Evolutionary conservation across 2,329 filamentous ascomycete genomes (phyloP), one percentile per base, ranked within the genome.

Genomic region (Colletotrichum musae): DNA sequence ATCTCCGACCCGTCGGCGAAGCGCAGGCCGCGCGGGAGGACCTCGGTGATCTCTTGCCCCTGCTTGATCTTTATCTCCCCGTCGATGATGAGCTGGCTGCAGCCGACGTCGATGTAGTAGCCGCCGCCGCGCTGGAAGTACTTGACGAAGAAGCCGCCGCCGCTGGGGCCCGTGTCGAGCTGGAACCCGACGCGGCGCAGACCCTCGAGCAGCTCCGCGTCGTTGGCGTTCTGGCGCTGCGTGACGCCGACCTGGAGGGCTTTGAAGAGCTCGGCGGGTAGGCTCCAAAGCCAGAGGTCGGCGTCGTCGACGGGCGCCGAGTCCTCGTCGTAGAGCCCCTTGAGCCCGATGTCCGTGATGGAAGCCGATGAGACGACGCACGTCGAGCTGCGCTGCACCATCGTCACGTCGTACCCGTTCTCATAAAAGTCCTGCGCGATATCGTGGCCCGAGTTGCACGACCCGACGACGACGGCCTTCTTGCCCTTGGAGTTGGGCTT

Each of bases 361-460:
- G 85, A 81, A 6, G 84, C 77, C 5, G 87, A 88, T 0, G 88
- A 87, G 0, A 92, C 82, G 2, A 94, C 89, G 60, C 86, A 88
- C 0, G 92, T 93, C 5, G 85, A 88, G 1, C 87, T 89, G 6
- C 92, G 86, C 78, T 94, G 92, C 0, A 94, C 85, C 78, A 94
- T 90, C 0, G 91, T 93, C 2, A 93, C 87, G 5, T 88, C 82
- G 71, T 90, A 91, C 0, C 92, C 92, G 56, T 89, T 88, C 73
- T 92, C 89, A 43, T 87, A 84, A 73, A 86, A 92, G 71, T 93
- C 89, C 64, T 93, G 90, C 0, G 89, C 87, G 64, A 93, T 93
- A 71, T 93, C 91, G 71, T 92, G 89, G 6, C 84, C 89, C 0
- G 89, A 92, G 77, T 93, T 93, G 78, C 91, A 92, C 1, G 88